Base-by-base conservation (phyloP, 2,329 filamentous ascomycete genomes). In the Exophiala sideris region DNA sequence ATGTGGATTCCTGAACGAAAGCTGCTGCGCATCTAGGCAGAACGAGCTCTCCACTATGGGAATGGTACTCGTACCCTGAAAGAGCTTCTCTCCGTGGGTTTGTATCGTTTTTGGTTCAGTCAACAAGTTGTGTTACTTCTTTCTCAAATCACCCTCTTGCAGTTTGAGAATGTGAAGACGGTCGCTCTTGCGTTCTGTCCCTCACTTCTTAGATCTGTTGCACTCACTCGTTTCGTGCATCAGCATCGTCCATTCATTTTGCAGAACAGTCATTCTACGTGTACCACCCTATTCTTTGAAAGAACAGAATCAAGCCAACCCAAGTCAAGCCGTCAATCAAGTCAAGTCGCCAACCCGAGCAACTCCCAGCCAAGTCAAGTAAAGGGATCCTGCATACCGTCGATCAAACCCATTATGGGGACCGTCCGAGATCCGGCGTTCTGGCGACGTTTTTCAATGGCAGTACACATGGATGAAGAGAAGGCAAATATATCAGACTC, bases 371-470 rank as follows among this genome's bases (percentile, higher is more conserved):
- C 24, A 29, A 8, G 5, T 8, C 24, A 29, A 8, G 24, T 29
- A 38, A 45, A 52, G 39, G 33, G 14, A 16, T 20, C 11, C 34
- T 18, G 7, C 14, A 20, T n/a, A 47, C 12, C 16, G 12, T 38
- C 10, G 33, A 7, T 36, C 10, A 40, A 24, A 39, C 18, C 29
- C 9, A 42, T 29, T 54, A 79, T 79, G 77, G 73, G 74, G n/a
- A 71, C 72, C 42, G 73, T 79, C 54, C 76, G 75, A 58, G 81
- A 84, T 63, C 80, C 80, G 20, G 74, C 72, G 45, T 84, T 84
- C 70, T 84, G 81, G 81, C 75, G 76, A 52, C 78, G 81, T 62
- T 84, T 84, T 71, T 81, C 78, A 55, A 67, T 73, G 47, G 81
- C 81, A 35, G 78, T 82, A 1, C 81, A 82, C 64, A 67, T 74